phyloP scores from a whole-genome alignment of 2,329 filamentous ascomycete species.

The Lizonia empirigonia region DNA sequence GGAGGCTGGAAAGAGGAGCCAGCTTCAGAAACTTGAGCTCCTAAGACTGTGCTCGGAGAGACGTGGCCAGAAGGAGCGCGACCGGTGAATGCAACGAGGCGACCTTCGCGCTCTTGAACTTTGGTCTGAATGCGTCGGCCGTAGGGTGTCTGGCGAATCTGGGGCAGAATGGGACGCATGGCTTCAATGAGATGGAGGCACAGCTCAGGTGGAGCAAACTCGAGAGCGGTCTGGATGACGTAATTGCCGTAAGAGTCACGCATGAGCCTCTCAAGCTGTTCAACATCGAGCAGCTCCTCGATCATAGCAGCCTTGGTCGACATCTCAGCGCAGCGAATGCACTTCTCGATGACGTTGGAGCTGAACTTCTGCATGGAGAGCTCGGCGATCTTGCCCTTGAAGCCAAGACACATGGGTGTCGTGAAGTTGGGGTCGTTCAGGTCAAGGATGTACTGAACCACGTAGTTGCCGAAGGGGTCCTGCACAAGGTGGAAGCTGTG shows the following conservation, averaged over 20 bases:
- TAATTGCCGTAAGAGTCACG: constrained; percentile 97
- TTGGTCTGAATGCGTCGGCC: constrained; percentile 93
- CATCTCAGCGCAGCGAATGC: constrained; percentile 77
- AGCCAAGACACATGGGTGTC: constrained; percentile 82
- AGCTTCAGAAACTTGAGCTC: constrained; percentile 32
- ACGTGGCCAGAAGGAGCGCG: constrained; percentile 37
- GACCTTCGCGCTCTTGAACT: constrained; percentile 65
- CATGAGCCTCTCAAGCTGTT: constrained; percentile 85
- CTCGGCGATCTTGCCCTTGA: constrained; percentile 72
- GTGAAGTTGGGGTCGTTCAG: constrained; percentile 87
- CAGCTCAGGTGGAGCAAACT: constrained; percentile 44
- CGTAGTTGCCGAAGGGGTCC: constrained; percentile 98
- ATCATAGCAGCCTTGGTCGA: constrained; percentile 80
- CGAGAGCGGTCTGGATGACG: constrained; percentile 86
- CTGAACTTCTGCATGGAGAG: constrained; percentile 97
- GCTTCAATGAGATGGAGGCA: constrained; percentile 72
- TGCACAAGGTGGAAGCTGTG: constrained; percentile 90
- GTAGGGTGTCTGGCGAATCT: constrained; percentile 89
- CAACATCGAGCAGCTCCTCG: constrained; percentile 74
- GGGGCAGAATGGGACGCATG: constrained; percentile 82
- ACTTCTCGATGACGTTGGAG: constrained; percentile 97
- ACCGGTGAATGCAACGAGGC: constrained; percentile 40
- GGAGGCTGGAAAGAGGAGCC: constrained; percentile 32
- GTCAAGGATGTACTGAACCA: constrained; percentile 97
- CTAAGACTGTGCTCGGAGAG: constrained; percentile 35